phyloP scores from a whole-genome alignment of 352 stramenopile genomes.

The Halophytophthora polymorphica region DNA sequence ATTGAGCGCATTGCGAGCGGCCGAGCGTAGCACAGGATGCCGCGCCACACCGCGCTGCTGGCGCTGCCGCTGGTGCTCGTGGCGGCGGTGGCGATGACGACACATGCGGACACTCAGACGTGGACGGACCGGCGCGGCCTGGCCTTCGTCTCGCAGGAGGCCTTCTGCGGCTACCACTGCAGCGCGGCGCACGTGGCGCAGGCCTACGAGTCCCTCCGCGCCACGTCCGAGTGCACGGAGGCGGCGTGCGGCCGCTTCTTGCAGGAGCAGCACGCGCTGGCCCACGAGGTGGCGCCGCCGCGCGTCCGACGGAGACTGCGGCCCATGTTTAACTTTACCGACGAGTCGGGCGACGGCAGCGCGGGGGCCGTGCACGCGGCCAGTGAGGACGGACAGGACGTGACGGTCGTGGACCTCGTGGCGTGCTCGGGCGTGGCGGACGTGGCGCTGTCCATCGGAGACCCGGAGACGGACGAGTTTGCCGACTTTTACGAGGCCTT shows the following conservation, averaged over 20 bases:
- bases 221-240: constrained; percentile 32
- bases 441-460: constrained; percentile 47
- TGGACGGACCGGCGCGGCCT: constrained; percentile 34
- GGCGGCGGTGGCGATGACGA: background rate
- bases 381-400: constrained; percentile 37
- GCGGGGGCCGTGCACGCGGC: constrained; percentile 33
- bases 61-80: constrained; percentile 14
- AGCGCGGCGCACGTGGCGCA: constrained; percentile 38
- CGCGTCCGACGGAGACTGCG: constrained; percentile 12
- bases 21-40: too few species aligned
- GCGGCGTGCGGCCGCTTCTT: constrained; percentile 24
- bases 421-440: constrained; percentile 35
- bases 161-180: constrained; percentile 67
- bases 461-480: constrained; percentile 41
- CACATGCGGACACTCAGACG: background rate
- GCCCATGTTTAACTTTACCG: constrained; percentile 25
- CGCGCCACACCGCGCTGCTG: background rate
- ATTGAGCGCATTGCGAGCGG: too few species aligned
- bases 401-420: constrained; percentile 54
- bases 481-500: constrained; percentile 55
- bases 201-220: constrained; percentile 36
- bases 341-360: constrained; percentile 8
- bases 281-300: background rate
- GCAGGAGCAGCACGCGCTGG: constrained; percentile 9
- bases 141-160: constrained; percentile 39